Percentiles rank a stretch among this genome's conserved stretches.
phyloP scores from a whole-genome alignment of 2,329 filamentous ascomycete species.

The Cladosporium sp. region DNA sequence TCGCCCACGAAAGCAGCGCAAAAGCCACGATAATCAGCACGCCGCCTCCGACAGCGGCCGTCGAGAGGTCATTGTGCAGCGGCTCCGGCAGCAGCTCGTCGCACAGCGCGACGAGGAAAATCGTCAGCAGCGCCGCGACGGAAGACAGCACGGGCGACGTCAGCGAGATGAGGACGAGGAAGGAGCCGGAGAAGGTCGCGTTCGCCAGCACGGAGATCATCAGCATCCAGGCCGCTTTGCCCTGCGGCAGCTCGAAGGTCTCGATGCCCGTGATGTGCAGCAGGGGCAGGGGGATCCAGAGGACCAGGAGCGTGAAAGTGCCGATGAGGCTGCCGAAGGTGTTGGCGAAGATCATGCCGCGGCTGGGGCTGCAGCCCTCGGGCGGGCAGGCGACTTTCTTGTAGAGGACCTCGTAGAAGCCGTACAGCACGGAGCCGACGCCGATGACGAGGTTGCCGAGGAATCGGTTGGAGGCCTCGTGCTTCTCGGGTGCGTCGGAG shows the following conservation, averaged over 20 bases:
- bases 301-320: constrained; percentile 71
- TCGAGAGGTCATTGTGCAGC: constrained; percentile 64
- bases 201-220: constrained; percentile 77
- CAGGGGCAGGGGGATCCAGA: constrained; percentile 88
- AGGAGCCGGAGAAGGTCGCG: constrained; percentile 85
- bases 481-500: constrained; percentile 36
- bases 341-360: constrained; percentile 95
- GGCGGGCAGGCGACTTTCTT: constrained; percentile 90
- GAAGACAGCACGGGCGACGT: constrained; percentile 82
- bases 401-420: constrained; percentile 95
- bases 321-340: constrained; percentile 86
- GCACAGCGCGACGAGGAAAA: constrained; percentile 89
- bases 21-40: constrained; percentile 84
- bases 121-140: constrained; percentile 88
- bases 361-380: constrained; percentile 73
- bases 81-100: constrained; percentile 73
- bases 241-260: constrained; percentile 72
- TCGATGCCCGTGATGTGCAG: constrained; percentile 75
- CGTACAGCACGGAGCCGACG: constrained; percentile 83
- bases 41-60: constrained; percentile 74
- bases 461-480: constrained; percentile 61
- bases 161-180: constrained; percentile 85
- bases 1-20: constrained; percentile 79
- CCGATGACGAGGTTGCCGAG: constrained; percentile 90
- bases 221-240: constrained; percentile 73